Evolutionary conservation across 164 flowering plant genomes (phyloP).

Genomic region (Stephania japonica): DNA sequence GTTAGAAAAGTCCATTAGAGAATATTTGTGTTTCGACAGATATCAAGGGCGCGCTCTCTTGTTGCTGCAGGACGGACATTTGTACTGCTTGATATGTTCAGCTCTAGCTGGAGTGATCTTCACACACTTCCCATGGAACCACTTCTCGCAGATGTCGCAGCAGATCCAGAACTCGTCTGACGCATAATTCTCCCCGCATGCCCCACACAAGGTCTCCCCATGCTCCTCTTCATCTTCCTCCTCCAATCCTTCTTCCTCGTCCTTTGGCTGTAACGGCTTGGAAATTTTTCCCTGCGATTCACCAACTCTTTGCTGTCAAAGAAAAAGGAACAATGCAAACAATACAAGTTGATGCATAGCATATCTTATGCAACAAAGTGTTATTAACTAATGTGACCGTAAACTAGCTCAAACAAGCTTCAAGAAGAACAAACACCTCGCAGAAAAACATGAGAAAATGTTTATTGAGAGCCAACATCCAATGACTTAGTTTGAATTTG

Average conservation of each 20-base stretch:
- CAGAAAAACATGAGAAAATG: too few species aligned
- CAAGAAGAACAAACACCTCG: background rate
- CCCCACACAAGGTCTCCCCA: slow-evolving; percentile 75
- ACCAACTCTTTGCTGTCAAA: slow-evolving; percentile 29
- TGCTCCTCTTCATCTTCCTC: slow-evolving; percentile 71
- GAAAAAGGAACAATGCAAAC: slow-evolving; percentile 1
- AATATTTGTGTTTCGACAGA: background rate
- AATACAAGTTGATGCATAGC: background rate
- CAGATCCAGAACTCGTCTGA: slow-evolving; percentile 86
- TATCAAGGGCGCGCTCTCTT: slow-evolving; percentile 25
- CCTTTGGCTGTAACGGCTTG: slow-evolving; percentile 32
- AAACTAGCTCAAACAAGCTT: background rate
- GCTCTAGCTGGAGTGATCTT: slow-evolving; percentile 55
- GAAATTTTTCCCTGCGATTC: slow-evolving; percentile 43
- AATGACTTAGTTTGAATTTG: too few species aligned
- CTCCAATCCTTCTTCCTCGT: slow-evolving; percentile 56
- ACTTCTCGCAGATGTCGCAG: slow-evolving; percentile 76
- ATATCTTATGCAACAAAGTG: slow-evolving; percentile 1
- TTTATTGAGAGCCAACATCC: too few species aligned
- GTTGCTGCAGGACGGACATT: slow-evolving; percentile 34
- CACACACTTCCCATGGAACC: slow-evolving; percentile 93
- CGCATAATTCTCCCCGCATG: slow-evolving; percentile 71
- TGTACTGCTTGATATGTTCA: slow-evolving; percentile 74
- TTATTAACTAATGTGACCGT: background rate
- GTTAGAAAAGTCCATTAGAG: background rate